phyloP scores from a whole-genome alignment of 345 rosid genomes.

The Camelina hispida region DNA sequence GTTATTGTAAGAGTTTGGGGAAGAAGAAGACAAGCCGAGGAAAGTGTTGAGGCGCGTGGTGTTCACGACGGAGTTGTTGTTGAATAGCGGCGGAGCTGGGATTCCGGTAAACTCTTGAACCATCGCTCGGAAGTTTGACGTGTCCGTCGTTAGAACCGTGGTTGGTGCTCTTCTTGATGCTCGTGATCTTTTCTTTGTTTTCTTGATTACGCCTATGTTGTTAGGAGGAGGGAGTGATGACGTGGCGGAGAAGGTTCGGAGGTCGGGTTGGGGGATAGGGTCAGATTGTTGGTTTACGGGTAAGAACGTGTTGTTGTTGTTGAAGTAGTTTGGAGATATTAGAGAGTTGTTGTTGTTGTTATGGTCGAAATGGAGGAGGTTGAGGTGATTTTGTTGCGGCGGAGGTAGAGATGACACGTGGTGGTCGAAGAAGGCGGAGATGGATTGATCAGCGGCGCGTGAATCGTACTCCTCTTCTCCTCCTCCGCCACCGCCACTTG shows the following conservation, averaged over 20 bases:
- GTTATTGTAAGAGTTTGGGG: slow-evolving; percentile 47
- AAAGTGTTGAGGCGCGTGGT: slow-evolving; percentile 64
- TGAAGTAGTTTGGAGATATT: slow-evolving; percentile 64
- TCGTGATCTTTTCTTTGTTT: slow-evolving; percentile 86
- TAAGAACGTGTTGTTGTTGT: slow-evolving; percentile 60
- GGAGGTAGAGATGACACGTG: slow-evolving; percentile 43
- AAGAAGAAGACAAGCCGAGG: slow-evolving; percentile 58
- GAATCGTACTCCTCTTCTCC: slow-evolving; percentile 83
- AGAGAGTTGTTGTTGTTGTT: slow-evolving; percentile 45
- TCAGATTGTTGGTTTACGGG: slow-evolving; percentile 60
- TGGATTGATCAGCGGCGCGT: slow-evolving; percentile 58
- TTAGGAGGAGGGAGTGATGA: slow-evolving; percentile 47
- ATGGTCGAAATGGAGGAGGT: slow-evolving; percentile 45
- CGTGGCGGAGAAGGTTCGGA: slow-evolving; percentile 53
- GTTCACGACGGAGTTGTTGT: slow-evolving; percentile 62
- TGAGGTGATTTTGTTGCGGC: slow-evolving; percentile 46
- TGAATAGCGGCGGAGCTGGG: slow-evolving; percentile 79
- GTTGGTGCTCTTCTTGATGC: slow-evolving; percentile 96
- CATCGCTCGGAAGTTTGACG: slow-evolving; percentile 93
- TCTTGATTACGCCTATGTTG: slow-evolving; percentile 47
- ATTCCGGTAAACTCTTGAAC: slow-evolving; percentile 98
- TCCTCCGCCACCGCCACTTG: slow-evolving; percentile 50
- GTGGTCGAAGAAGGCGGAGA: slow-evolving; percentile 57
- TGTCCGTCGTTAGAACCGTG: slow-evolving; percentile 87
- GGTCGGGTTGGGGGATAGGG: slow-evolving; percentile 51